Percentiles rank a stretch among this genome's conserved stretches.
phyloP scores from a whole-genome alignment of 176 grass and related monocot species.

The Oryza rufipogon region DNA sequence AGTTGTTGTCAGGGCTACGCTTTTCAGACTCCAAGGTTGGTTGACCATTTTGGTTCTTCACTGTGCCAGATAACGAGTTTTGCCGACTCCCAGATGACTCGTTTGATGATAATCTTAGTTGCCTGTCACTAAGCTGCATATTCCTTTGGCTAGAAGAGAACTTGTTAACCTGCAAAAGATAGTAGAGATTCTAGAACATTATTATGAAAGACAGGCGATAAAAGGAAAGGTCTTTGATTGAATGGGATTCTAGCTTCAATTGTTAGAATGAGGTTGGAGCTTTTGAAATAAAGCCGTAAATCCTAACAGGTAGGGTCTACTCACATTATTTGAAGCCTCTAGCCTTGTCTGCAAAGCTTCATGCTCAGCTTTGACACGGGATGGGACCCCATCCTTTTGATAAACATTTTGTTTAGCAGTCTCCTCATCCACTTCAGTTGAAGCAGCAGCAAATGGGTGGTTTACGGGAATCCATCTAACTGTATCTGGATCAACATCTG shows the following conservation, averaged over 20 bases:
- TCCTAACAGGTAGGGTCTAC: background rate
- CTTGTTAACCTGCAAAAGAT: constrained; percentile 46
- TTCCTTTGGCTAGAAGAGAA: constrained; percentile 29
- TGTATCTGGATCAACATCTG: constrained; percentile 84
- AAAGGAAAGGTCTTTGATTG: background rate
- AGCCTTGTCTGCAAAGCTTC: constrained; percentile 81
- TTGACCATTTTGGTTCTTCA: constrained; percentile 30
- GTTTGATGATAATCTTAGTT: constrained; percentile 35
- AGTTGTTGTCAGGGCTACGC: constrained; percentile 29
- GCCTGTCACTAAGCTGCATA: constrained; percentile 27
- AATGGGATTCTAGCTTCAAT: background rate
- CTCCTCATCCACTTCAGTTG: constrained; percentile 83
- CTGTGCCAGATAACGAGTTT: constrained; percentile 17
- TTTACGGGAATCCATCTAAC: constrained; percentile 90
- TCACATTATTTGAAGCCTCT: constrained; percentile 61
- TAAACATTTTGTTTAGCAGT: constrained; percentile 82
- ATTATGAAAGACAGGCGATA: constrained; percentile 1
- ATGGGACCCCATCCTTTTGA: constrained; percentile 86
- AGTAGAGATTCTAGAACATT: background rate
- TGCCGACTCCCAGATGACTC: constrained; percentile 28
- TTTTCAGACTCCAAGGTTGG: constrained; percentile 18
- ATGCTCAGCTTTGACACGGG: constrained; percentile 89
- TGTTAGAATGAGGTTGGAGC: background rate
- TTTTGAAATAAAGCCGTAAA: constrained; percentile 20
- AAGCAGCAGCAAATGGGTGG: constrained; percentile 83